These are phyloP conservation scores for Hyaloscypha finlandica DNA, from an alignment of 495 filamentous ascomycete genomes.

Conservation along the genomic window DNA sequence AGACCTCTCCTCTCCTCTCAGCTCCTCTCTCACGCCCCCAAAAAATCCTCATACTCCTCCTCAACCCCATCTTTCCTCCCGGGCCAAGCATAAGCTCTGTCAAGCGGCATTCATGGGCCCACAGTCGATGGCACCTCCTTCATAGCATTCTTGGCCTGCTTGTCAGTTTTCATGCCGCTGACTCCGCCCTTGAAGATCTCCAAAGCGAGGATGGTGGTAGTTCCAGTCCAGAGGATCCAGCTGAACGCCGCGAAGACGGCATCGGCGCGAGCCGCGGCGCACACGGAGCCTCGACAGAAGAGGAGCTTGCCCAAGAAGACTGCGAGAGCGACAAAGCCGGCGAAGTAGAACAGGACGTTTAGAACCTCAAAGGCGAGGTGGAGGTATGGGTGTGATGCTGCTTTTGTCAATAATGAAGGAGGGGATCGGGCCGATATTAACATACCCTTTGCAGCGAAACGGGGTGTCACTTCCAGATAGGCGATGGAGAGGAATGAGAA, in stretches of 20 bases:
- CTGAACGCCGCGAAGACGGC: constrained; percentile 47
- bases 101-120: constrained; percentile 14
- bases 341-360: constrained; percentile 82
- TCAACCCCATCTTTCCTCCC: constrained; percentile 10
- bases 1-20: not conserved
- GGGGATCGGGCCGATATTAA: not conserved
- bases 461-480: constrained; percentile 66
- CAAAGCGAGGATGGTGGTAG: constrained; percentile 37
- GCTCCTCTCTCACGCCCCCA: not conserved
- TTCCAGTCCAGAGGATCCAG: constrained; percentile 46
- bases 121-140: constrained; percentile 18
- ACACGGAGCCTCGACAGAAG: constrained; percentile 54
- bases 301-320: constrained; percentile 59
- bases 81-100: not conserved
- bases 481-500: constrained; percentile 66
- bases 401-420: not conserved
- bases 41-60: constrained; percentile 16
- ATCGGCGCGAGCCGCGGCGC: constrained; percentile 48
- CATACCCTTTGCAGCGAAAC: constrained; percentile 48
- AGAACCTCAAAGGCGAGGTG: constrained; percentile 61
- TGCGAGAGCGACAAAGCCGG: constrained; percentile 71
- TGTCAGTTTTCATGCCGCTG: constrained; percentile 24
- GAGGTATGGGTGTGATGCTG: constrained; percentile 56
- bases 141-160: constrained; percentile 31
- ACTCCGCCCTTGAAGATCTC: constrained; percentile 42